phyloP scores from a whole-genome alignment of 106 monocot genomes.

The Vanilla planifolia region DNA sequence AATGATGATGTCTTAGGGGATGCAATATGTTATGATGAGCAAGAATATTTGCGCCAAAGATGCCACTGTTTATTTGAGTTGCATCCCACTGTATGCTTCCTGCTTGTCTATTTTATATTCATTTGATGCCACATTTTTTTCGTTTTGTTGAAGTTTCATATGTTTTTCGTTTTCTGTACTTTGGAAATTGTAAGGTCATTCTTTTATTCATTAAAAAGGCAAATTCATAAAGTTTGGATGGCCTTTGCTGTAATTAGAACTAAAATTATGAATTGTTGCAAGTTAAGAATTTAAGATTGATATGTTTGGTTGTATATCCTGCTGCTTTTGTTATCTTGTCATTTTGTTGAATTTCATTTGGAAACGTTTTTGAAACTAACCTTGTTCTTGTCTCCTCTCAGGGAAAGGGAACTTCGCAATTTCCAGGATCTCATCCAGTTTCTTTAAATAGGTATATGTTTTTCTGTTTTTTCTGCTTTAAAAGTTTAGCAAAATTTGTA shows the following conservation, averaged over 20 bases:
- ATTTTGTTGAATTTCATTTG: background rate
- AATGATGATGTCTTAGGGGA: conserved; percentile 75
- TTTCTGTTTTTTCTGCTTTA: conserved; percentile 3
- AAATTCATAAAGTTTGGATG: background rate
- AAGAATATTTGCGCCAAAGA: conserved; percentile 37
- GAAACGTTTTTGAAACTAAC: background rate
- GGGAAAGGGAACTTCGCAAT: conserved; percentile 47
- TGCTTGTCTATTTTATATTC: background rate
- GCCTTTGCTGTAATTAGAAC: background rate
- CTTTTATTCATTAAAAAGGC: background rate
- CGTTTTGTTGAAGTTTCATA: background rate
- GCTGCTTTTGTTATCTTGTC: background rate
- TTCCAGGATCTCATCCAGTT: conserved; percentile 80
- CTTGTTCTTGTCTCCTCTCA: conserved; percentile 12
- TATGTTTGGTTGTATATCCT: background rate
- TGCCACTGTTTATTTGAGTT: conserved; percentile 63
- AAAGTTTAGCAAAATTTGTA: background rate
- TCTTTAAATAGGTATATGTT: conserved; percentile 52
- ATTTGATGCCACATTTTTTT: background rate
- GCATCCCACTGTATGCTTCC: conserved; percentile 5
- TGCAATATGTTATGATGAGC: conserved; percentile 51
- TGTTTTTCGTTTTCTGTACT: background rate
- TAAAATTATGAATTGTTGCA: background rate
- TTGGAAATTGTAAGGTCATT: background rate
- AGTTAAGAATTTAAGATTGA: background rate